phyloP scores from a whole-genome alignment of 2,329 filamentous ascomycete genomes.

The Mycosphaerella sp. region DNA sequence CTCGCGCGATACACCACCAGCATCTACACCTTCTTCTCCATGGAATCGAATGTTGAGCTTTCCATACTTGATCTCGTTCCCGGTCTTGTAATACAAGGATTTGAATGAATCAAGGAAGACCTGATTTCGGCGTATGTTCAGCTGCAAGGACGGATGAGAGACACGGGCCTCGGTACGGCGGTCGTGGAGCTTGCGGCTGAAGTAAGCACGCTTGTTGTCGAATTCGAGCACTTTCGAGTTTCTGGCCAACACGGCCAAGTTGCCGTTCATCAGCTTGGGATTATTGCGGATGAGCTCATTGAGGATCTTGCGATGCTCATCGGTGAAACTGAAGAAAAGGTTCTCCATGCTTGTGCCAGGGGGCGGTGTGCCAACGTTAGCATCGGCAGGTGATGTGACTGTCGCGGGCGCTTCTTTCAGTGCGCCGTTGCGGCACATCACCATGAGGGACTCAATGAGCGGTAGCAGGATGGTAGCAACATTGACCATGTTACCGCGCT shows the following conservation, averaged over 20 bases:
- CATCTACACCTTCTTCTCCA: conserved; percentile 95
- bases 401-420: conserved; percentile 59
- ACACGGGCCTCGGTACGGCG: conserved; percentile 64
- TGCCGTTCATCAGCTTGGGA: conserved; percentile 97
- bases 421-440: conserved; percentile 97
- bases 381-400: conserved; percentile 36
- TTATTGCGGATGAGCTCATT: conserved; percentile 97
- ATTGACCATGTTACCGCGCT: conserved; percentile 92
- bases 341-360: conserved; percentile 78
- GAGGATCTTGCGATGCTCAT: conserved; percentile 93
- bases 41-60: conserved; percentile 98
- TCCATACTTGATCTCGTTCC: conserved; percentile 97
- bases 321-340: conserved; percentile 95
- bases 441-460: conserved; percentile 94
- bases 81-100: conserved; percentile 92
- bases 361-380: conserved; percentile 61
- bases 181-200: conserved; percentile 84
- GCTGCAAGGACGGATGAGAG: conserved; percentile 69
- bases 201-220: conserved; percentile 99
- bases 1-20: conserved; percentile 92
- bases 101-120: conserved; percentile 99
- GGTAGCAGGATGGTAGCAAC: conserved; percentile 93
- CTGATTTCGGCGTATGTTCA: conserved; percentile 84
- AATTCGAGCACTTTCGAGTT: conserved; percentile 99
- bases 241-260: conserved; percentile 91